These are phyloP conservation scores for Candolleomyces aberdarensis DNA, from an alignment of 768 basidiomycete species.

Conservation along the genomic window DNA sequence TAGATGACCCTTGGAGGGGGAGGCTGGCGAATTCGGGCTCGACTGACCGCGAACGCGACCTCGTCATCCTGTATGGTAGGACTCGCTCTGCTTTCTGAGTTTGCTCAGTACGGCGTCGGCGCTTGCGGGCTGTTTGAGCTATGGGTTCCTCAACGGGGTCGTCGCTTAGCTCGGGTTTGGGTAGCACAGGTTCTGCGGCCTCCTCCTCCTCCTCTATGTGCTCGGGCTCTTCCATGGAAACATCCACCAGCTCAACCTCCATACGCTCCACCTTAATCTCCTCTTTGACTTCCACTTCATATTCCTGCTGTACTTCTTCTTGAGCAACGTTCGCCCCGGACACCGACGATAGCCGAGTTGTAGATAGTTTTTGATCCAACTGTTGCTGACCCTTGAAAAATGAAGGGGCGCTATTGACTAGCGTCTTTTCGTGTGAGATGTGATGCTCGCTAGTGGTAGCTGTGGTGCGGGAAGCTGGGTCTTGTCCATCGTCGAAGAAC, in stretches of 20 bases:
- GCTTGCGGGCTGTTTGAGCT: conserved; percentile 9
- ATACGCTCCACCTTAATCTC: not conserved
- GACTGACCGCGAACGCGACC: conserved; percentile 30
- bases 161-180: not conserved
- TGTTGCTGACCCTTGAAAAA: not conserved
- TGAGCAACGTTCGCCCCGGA: not conserved
- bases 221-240: not conserved
- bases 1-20: conserved; percentile 3
- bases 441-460: not conserved
- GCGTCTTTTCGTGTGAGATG: not conserved
- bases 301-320: not conserved
- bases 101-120: conserved; percentile 7
- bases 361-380: not conserved
- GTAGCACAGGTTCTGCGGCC: conserved; percentile 7
- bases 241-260: too few species aligned
- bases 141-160: conserved; percentile 5
- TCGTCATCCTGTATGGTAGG: conserved; percentile 31
- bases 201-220: conserved; percentile 5
- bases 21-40: conserved; percentile 20
- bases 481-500: not conserved
- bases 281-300: not conserved
- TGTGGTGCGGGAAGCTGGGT: not conserved
- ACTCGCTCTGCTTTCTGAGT: conserved; percentile 9
- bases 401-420: not conserved
- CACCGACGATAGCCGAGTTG: not conserved